Conservation (phyloP, 129 eudicot species). For the Flaveria linearis region DNA sequence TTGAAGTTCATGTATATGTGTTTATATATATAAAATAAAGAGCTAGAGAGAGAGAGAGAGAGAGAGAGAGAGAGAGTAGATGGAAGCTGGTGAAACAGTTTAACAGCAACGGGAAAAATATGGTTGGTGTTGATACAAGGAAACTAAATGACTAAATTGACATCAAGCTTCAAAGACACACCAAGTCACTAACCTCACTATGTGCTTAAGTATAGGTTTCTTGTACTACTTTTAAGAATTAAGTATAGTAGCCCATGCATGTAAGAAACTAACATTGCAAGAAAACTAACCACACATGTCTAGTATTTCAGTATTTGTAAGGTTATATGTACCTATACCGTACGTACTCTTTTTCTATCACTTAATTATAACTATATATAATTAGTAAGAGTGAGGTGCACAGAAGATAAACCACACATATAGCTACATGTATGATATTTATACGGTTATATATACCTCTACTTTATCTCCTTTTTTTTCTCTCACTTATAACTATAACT, state of each 20-base stretch:
- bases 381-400: too few species aligned
- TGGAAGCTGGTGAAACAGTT: slow-evolving; percentile 36
- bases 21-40: not conserved
- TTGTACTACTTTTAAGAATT: slow-evolving; percentile 1
- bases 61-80: slow-evolving; percentile 18
- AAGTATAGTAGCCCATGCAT: not conserved
- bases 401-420: not conserved
- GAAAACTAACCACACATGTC: too few species aligned
- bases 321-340: too few species aligned
- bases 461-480: too few species aligned
- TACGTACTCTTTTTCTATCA: too few species aligned
- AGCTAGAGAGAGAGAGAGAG: not conserved
- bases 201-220: slow-evolving; percentile 8
- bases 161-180: slow-evolving; percentile 28
- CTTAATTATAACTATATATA: too few species aligned
- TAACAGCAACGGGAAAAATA: slow-evolving; percentile 33
- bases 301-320: too few species aligned
- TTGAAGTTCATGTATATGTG: not conserved
- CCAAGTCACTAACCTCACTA: slow-evolving; percentile 16
- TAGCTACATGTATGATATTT: too few species aligned
- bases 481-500: too few species aligned
- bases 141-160: slow-evolving; percentile 22
- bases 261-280: too few species aligned
- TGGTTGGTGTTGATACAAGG: slow-evolving; percentile 17
- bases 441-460: not conserved